Conservation (phyloP, 768 basidiomycete genomes). For the Hemileccinum impolitum region DNA sequence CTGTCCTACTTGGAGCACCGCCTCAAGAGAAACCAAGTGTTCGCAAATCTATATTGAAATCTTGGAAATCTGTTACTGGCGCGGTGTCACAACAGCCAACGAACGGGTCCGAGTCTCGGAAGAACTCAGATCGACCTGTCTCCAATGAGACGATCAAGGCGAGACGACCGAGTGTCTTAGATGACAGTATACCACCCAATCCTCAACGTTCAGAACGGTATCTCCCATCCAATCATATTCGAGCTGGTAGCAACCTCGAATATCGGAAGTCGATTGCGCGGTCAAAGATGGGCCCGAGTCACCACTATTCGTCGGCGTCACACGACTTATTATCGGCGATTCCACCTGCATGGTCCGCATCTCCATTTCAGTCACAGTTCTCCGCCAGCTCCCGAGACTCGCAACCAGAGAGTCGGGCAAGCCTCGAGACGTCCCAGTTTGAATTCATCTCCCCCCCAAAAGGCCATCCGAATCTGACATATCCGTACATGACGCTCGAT, state of each 20-base stretch:
- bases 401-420: slow-evolving; percentile 40
- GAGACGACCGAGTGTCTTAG: slow-evolving; percentile 48
- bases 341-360: slow-evolving; percentile 14
- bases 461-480: slow-evolving; percentile 42
- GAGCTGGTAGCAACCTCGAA: slow-evolving; percentile 33
- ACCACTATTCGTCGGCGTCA: slow-evolving; percentile 28
- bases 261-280: slow-evolving; percentile 19
- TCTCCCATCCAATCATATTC: slow-evolving; percentile 30
- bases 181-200: slow-evolving; percentile 52
- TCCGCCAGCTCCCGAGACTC: slow-evolving; percentile 23
- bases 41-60: slow-evolving; percentile 72
- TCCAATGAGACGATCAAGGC: slow-evolving; percentile 35
- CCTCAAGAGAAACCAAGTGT: slow-evolving; percentile 43
- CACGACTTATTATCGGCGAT: slow-evolving; percentile 26
- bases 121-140: slow-evolving; percentile 38
- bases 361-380: slow-evolving; percentile 28
- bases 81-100: slow-evolving; percentile 27
- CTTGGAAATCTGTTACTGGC: slow-evolving; percentile 50
- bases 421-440: slow-evolving; percentile 64
- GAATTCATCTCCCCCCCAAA: slow-evolving; percentile 58
- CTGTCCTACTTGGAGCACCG: slow-evolving; percentile 13
- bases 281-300: slow-evolving; percentile 17
- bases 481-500: slow-evolving; percentile 57
- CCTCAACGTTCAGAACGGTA: slow-evolving; percentile 58
- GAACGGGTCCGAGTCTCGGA: slow-evolving; percentile 33